Base-by-base conservation (phyloP, 2,329 filamentous ascomycete genomes). In the Colletotrichum zoysiae region DNA sequence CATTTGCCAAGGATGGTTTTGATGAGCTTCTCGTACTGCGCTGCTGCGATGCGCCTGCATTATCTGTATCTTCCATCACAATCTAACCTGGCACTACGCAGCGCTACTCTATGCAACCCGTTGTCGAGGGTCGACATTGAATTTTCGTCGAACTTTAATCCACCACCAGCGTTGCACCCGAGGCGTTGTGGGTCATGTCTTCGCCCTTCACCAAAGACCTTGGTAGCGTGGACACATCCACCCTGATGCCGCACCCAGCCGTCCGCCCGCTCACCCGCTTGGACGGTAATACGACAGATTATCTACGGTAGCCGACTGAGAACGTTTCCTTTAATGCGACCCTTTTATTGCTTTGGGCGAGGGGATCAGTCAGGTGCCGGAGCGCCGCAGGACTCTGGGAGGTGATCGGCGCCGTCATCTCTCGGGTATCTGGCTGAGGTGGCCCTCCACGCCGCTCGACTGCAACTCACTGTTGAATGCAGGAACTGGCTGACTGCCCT, bases 341-440 rank as follows among this genome's bases (percentile, higher is more conserved):
- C 63, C 67, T 74, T 64, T 51, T 55, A 23, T 60, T 73, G 50
- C 56, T 64, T 67, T 53, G 64, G 46, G 55, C 59, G 33, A 58
- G 59, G 50, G 50, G 59, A 69, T 68, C 67, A 71, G 53, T 68
- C 62, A 74, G 66, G 65, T 74, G 69, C 72, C 72, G 74, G 67
- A 65, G 59, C 65, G 46, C 65, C 65, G 65, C 62, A 63, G 62
- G 62, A 30, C 42, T 69, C 53, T 67, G 65, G 65, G 23, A 48
- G 57, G 48, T 65, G 74, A 75, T 75, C 72, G 65, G 53, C 72
- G 66, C 65, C 73, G 64, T 75, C 74, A 73, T 72, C 73, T 73
- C 66, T 70, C 72, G 73, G 72, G 69, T 70, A 74, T 74, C 73
- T 74, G 73, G 60, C 59, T 70, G 58, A 72, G 56, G 68, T 73